Evolutionary conservation across 192 early-diverging fungal species (phyloP), one percentile per base, ranked within the genome.

Genomic region (Coemansia sp.): DNA sequence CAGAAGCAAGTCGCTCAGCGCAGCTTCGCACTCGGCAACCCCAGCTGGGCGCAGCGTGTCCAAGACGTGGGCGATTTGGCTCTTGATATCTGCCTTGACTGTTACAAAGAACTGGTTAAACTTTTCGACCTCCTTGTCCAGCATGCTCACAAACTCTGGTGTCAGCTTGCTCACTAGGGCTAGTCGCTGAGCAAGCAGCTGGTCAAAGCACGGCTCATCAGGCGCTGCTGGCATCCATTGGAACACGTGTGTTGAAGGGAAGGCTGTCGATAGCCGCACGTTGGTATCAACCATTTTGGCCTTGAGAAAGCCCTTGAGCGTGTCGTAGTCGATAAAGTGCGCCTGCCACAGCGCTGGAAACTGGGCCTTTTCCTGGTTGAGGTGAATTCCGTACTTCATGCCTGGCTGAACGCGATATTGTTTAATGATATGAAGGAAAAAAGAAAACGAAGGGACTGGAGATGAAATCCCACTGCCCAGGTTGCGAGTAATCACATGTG

Each of bases 331-430:
- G 63, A 93, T 74, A 78, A 87, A 91, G 57, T 85, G 68, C 4
- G 65, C 58, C 43, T 84, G 82, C 88, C 89, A 92, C 7, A 83
- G 76, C 37, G 50, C 67, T 0, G 91, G 88, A 17, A 93, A 76
- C 56, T 82, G 82, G n/a, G 46, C 54, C 56, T 83, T 85, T 42
- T 87, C 81, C 72, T 87, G 87, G 32, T 78, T 66, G 35, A 89
- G 78, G 65, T 88, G 88, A 40, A 81, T 83, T 35, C 88, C 89
- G 80, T 87, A 91, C 72, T 91, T 91, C 89, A 91, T 91, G 17
- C 32, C 55, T 4, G 33, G 8, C 18, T n/a, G n/a, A n/a, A n/a
- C n/a, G n/a, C n/a, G n/a, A n/a, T n/a, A n/a, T n/a, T n/a, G n/a
- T n/a, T n/a, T n/a, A n/a, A n/a, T n/a, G n/a, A n/a, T n/a, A n/a